Conservation (phyloP, 495 filamentous ascomycete genomes). For the Penicillium bovifimosum region DNA sequence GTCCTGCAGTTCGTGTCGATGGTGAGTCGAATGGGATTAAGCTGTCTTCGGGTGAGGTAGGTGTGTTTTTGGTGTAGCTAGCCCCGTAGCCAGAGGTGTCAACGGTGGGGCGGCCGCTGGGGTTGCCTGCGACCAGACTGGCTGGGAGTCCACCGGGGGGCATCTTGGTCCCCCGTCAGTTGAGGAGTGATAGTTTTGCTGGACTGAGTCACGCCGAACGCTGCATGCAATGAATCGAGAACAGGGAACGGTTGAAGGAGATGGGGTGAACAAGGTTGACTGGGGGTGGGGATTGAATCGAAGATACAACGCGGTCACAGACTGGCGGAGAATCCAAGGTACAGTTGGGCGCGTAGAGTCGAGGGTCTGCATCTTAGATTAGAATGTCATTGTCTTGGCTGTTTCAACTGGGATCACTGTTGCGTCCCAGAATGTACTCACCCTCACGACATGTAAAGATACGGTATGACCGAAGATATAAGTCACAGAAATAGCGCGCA, state of each 20-base stretch:
- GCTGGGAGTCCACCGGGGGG: slow-evolving; percentile 44
- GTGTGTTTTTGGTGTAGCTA: slow-evolving; percentile 37
- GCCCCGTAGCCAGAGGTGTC: slow-evolving; percentile 38
- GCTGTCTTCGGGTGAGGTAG: slow-evolving; percentile 43
- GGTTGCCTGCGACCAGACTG: slow-evolving; percentile 46
- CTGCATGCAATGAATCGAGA: slow-evolving; percentile 17
- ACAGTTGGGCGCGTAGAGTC: slow-evolving; percentile 7
- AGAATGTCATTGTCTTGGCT: neutral
- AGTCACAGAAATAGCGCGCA: slow-evolving; percentile 3
- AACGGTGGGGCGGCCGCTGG: slow-evolving; percentile 36
- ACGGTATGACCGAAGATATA: neutral
- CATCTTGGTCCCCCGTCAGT: slow-evolving; percentile 35
- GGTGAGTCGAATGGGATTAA: slow-evolving; percentile 42
- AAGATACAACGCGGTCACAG: neutral
- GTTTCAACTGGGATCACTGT: neutral
- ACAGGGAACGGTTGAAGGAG: neutral
- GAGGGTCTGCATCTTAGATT: slow-evolving; percentile 3
- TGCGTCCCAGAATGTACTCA: slow-evolving; percentile 12
- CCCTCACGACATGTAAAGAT: slow-evolving; percentile 22
- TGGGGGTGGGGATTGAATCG: neutral
- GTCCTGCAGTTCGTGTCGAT: slow-evolving; percentile 27
- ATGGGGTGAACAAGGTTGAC: neutral
- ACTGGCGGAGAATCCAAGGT: neutral
- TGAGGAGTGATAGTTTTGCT: slow-evolving; percentile 3
- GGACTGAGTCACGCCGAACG: slow-evolving; percentile 13